Percentiles rank a stretch among this genome's conserved stretches.
phyloP scores from a whole-genome alignment of 371 early-diverging fungal species.

The Batrachochytrium dendrobatidis region DNA sequence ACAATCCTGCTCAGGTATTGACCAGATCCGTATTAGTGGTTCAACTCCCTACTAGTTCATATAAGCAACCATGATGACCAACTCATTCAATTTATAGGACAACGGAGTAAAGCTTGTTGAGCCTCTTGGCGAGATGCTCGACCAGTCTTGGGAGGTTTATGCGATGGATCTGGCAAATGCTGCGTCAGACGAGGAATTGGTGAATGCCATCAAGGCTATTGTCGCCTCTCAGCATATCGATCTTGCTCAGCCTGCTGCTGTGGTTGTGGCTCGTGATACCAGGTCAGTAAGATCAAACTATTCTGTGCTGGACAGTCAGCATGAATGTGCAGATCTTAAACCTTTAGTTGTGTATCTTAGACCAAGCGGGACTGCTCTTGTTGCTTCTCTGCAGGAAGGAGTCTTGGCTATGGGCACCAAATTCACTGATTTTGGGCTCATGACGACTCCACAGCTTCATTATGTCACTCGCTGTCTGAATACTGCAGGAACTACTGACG shows the following conservation, averaged over 20 bases:
- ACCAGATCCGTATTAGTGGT: neutral
- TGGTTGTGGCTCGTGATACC: constrained; percentile 89
- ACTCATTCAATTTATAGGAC: constrained; percentile 64
- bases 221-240: constrained; percentile 65
- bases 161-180: constrained; percentile 92
- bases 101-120: constrained; percentile 99
- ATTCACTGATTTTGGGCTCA: constrained; percentile 76
- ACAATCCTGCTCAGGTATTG: constrained; percentile 92
- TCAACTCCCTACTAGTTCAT: too few species aligned
- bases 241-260: constrained; percentile 44
- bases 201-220: constrained; percentile 56
- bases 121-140: constrained; percentile 98
- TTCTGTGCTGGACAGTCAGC: too few species aligned
- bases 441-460: constrained; percentile 97
- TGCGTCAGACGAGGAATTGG: constrained; percentile 57
- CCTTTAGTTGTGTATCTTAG: constrained; percentile 16
- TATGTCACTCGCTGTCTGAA: constrained; percentile 86
- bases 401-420: constrained; percentile 63
- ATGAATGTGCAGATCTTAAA: neutral
- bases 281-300: constrained; percentile 57
- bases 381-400: constrained; percentile 72
- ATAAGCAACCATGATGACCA: too few species aligned
- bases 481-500: constrained; percentile 62
- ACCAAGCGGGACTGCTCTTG: constrained; percentile 82
- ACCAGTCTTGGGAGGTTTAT: constrained; percentile 91